Evolutionary conservation across 2,329 filamentous ascomycete genomes (phyloP).

Genomic region (Rasamsonia emersonii): DNA sequence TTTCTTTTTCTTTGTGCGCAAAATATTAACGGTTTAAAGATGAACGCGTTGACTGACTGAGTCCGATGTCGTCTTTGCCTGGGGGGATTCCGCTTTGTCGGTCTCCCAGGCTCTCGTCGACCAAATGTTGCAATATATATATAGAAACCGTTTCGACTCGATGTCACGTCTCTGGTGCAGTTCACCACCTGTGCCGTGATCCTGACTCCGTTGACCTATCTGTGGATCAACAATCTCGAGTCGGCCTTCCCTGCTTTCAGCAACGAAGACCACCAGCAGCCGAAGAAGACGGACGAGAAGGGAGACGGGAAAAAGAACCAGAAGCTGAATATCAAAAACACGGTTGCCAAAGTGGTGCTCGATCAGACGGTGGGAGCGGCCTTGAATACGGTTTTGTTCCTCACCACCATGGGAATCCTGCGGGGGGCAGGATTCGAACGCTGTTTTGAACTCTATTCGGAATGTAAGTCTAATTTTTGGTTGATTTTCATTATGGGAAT

Average conservation of each 20-base stretch:
- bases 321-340: conserved; percentile 23
- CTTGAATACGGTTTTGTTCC: conserved; percentile 49
- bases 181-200: conserved; percentile 48
- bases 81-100: not conserved
- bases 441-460: conserved; percentile 24
- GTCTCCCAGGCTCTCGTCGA: conserved; percentile 2
- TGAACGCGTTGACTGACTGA: too few species aligned
- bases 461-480: conserved; percentile 16
- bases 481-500: conserved; percentile 1
- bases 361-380: conserved; percentile 51
- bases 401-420: conserved; percentile 45
- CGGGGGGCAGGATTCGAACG: conserved; percentile 26
- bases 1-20: too few species aligned
- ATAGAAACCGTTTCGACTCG: conserved; percentile 38
- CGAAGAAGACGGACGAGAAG: conserved; percentile 6
- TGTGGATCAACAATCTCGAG: conserved; percentile 52
- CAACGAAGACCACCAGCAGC: not conserved
- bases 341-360: conserved; percentile 46
- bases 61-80: conserved; percentile 1
- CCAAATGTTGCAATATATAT: not conserved
- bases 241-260: conserved; percentile 28
- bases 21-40: too few species aligned
- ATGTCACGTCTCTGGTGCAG: conserved; percentile 42
- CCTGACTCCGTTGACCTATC: conserved; percentile 49
- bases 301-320: conserved; percentile 10